These are phyloP conservation scores for Lasiosphaeriaceae sp. DNA, from an alignment of 495 filamentous ascomycete species.

Conservation along the genomic window DNA sequence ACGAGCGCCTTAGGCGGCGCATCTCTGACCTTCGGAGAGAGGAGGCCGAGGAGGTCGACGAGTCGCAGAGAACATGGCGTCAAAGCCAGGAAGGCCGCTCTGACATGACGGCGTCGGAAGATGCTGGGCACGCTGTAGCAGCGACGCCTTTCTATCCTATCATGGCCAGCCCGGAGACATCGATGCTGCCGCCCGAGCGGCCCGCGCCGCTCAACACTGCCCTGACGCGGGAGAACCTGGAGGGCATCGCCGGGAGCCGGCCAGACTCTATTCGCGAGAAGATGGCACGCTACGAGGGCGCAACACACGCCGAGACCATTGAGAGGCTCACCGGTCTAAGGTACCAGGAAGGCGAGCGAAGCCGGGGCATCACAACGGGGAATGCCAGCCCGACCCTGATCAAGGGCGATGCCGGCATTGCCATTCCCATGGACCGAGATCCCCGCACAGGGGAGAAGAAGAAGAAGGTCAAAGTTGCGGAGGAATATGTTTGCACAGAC, in stretches of 20 bases:
- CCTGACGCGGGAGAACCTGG: slow-evolving; percentile 73
- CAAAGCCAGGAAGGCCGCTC: slow-evolving; percentile 51
- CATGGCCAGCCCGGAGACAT: slow-evolving; percentile 17
- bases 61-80: slow-evolving; percentile 47
- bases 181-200: slow-evolving; percentile 70
- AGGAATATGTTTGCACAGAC: slow-evolving; percentile 95
- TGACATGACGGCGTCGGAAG: slow-evolving; percentile 53
- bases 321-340: slow-evolving; percentile 90
- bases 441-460: slow-evolving; percentile 68
- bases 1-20: slow-evolving; percentile 77
- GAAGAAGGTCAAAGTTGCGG: slow-evolving; percentile 83
- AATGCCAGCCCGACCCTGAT: slow-evolving; percentile 73
- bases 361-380: slow-evolving; percentile 84
- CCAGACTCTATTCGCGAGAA: slow-evolving; percentile 74
- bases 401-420: slow-evolving; percentile 80
- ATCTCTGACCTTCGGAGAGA: slow-evolving; percentile 83
- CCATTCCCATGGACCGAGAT: slow-evolving; percentile 72
- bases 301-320: slow-evolving; percentile 78
- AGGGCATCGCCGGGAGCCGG: slow-evolving; percentile 65
- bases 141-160: slow-evolving; percentile 14
- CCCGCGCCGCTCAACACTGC: slow-evolving; percentile 57
- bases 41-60: slow-evolving; percentile 71
- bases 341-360: slow-evolving; percentile 86
- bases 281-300: slow-evolving; percentile 69
- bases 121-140: slow-evolving; percentile 17